Conservation (phyloP, 495 filamentous ascomycete genomes). For the Daldinia childiae region DNA sequence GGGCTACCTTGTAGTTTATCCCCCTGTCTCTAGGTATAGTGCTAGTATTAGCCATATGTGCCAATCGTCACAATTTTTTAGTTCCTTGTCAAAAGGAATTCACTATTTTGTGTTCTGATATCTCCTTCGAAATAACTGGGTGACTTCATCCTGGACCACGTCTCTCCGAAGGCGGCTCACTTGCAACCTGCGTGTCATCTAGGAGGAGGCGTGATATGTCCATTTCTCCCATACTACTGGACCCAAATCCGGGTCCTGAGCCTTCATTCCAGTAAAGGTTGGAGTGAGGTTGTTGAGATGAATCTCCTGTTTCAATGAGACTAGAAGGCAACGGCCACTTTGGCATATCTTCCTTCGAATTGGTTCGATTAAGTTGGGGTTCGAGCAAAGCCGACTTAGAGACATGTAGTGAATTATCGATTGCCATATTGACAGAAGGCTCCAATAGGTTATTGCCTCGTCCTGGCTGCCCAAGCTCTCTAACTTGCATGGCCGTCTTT, state of each 20-base stretch:
- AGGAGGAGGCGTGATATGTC: conserved; percentile 60
- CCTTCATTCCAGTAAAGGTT: conserved; percentile 42
- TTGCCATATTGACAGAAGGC: conserved; percentile 51
- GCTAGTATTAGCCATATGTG: neutral
- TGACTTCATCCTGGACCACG: conserved; percentile 40
- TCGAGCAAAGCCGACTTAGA: conserved; percentile 47
- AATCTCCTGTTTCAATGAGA: conserved; percentile 48
- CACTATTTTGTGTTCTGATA: neutral
- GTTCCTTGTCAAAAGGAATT: neutral
- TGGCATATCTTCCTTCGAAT: conserved; percentile 55
- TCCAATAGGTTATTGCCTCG: conserved; percentile 49
- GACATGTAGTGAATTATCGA: conserved; percentile 48
- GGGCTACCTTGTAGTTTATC: neutral
- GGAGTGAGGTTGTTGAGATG: conserved; percentile 35
- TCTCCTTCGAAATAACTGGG: neutral
- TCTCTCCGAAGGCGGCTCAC: conserved; percentile 36
- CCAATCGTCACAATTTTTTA: neutral
- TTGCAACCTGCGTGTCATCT: conserved; percentile 50
- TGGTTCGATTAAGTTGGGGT: conserved; percentile 50
- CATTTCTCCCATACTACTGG: conserved; percentile 53
- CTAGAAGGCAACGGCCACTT: conserved; percentile 45
- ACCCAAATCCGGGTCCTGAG: conserved; percentile 34
- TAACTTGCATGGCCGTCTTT: conserved; percentile 63
- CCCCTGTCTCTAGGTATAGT: neutral
- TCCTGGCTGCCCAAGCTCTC: conserved; percentile 43